Evolutionary conservation across 2,329 filamentous ascomycete species (phyloP).

Genomic region (Aspergillus arachidicola): DNA sequence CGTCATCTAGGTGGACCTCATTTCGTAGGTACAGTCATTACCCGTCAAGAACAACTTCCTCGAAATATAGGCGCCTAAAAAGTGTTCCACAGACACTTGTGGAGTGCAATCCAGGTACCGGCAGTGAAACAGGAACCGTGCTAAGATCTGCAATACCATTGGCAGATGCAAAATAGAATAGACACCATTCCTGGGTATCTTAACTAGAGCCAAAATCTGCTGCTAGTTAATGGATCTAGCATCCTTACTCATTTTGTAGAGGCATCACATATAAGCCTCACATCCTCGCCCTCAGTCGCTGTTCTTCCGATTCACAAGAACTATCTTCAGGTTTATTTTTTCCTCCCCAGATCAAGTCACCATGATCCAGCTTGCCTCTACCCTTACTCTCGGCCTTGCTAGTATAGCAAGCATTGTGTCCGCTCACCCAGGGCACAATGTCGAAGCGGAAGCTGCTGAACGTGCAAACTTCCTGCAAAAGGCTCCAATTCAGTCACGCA

Average conservation of each 20-base stretch:
- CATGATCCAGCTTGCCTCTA: conserved; percentile 21
- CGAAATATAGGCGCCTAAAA: neutral
- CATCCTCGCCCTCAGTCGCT: neutral
- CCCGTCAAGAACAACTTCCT: neutral
- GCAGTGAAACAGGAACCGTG: no score
- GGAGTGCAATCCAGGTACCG: neutral
- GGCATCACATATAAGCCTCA: neutral
- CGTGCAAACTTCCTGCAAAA: conserved; percentile 50
- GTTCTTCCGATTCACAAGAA: neutral
- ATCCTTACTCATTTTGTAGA: neutral
- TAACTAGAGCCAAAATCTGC: neutral
- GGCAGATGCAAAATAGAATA: neutral
- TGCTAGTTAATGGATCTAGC: neutral
- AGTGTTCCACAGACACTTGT: neutral
- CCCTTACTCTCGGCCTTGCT: conserved; percentile 26
- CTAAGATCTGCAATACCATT: no score
- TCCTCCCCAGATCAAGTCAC: neutral
- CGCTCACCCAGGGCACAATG: conserved; percentile 56
- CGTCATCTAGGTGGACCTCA: neutral
- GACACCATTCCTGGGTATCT: neutral
- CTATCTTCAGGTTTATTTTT: neutral
- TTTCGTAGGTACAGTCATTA: neutral
- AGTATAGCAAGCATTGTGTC: conserved; percentile 30
- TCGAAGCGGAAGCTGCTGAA: conserved; percentile 53
- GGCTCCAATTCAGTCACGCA: conserved; percentile 41